A percentile compares a stretch with the other conserved stretches of the same genome.
Conservation (phyloP, 441 rosid genomes). For the Croton setiger region DNA sequence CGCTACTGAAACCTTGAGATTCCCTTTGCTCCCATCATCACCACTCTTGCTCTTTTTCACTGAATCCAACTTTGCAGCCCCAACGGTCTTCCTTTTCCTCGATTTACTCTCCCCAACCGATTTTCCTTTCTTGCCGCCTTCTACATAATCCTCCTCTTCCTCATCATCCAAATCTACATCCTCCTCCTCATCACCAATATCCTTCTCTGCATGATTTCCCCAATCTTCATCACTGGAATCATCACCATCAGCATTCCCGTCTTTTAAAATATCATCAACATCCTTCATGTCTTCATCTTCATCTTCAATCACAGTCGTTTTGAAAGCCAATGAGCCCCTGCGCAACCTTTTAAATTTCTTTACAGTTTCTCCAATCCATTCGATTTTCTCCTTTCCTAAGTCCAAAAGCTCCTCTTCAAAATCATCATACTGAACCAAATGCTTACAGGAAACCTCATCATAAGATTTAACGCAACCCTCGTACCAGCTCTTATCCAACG, state of each 20-base stretch:
- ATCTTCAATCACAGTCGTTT: constrained; percentile 42
- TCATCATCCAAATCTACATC: constrained; percentile 52
- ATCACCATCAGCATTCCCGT: constrained; percentile 37
- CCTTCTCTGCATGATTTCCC: constrained; percentile 50
- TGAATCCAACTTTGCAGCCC: constrained; percentile 33
- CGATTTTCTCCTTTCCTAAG: constrained; percentile 77
- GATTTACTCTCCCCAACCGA: constrained; percentile 26
- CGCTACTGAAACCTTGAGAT: constrained; percentile 33
- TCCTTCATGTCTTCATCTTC: constrained; percentile 43
- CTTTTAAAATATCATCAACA: constrained; percentile 17
- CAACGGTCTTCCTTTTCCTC: constrained; percentile 49
- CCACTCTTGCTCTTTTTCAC: constrained; percentile 52
- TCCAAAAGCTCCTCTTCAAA: constrained; percentile 87
- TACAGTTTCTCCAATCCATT: constrained; percentile 57
- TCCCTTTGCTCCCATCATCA: constrained; percentile 29
- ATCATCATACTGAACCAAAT: constrained; percentile 73
- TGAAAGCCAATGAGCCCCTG: constrained; percentile 46
- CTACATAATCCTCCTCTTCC: constrained; percentile 45
- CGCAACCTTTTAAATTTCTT: constrained; percentile 64
- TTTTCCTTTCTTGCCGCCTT: constrained; percentile 29
- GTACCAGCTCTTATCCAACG: constrained; percentile 87
- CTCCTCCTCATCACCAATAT: constrained; percentile 43
- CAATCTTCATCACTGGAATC: constrained; percentile 89
- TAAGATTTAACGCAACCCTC: constrained; percentile 45
- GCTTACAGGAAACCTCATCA: constrained; percentile 52